Base-by-base conservation (phyloP, 2,329 filamentous ascomycete genomes). In the Aspergillus tamarii region DNA sequence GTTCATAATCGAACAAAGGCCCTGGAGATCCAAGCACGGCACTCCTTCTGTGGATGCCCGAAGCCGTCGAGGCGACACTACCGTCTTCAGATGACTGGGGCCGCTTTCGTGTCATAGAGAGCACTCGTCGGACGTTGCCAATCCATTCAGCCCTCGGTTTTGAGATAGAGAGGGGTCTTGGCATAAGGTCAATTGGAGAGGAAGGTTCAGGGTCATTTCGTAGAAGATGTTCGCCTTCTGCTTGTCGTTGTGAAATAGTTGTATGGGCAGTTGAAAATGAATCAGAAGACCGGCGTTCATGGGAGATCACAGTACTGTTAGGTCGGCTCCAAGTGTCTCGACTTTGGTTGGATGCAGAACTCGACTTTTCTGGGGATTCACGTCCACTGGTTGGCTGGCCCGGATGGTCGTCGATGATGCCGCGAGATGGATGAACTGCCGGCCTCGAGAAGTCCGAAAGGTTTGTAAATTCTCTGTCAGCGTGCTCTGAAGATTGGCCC, bases 51-150 rank as follows among this genome's bases (percentile, higher is more conserved):
- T 77, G 70, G 39, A 75, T 66, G n/a, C 74, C 71, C 9, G 74
- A 77, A 4, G 72, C 73, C 0, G 68, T 55, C 2, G 66, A 64
- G 0, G 70, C 69, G 8, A 66, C 63, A 30, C 61, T 66, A 14
- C 65, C 46, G 16, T 72, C 69, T 41, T 59, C 48, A 26, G 67
- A 61, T 30, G 61, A 58, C 56, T 66, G 66, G 50, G 71, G 69
- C 59, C 68, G 69, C 70, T 69, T 72, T 70, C 67, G 76, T 62
- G 77, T 75, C 54, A 78, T 74, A 6, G 84, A 84, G 46, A 92
- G 86, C 12, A 89, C 89, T 43, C 89, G 84, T 21, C 87, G 84
- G 23, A 93, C 76, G 55, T 87, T 91, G 26, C 90, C 90, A 12
- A 93, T 80, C 88, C 89, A 92, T 28, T 85, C 85, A 78, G 73